Evolutionary conservation across 345 rosid species (phyloP).

Genomic region (Trapa bicornis): DNA sequence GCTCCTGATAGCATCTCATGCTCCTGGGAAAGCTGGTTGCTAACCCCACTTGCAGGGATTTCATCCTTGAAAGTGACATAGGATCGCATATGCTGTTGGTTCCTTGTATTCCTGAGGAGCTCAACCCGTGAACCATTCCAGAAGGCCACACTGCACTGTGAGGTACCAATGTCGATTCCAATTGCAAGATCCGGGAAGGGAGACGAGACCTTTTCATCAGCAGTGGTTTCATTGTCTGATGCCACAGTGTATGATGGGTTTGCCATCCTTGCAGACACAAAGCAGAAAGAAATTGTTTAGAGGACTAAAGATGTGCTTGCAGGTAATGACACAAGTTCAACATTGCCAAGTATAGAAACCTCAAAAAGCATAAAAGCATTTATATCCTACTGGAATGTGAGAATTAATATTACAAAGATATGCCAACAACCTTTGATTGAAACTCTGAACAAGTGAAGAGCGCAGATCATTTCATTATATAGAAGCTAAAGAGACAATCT

Average conservation of each 20-base stretch:
- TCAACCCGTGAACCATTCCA: slow-evolving; percentile 85
- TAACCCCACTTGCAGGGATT: slow-evolving; percentile 64
- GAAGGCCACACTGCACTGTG: slow-evolving; percentile 67
- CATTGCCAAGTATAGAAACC: neutral
- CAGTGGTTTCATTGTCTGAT: slow-evolving; percentile 69
- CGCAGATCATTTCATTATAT: neutral
- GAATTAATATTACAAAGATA: neutral
- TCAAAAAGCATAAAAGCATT: neutral
- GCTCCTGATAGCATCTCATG: slow-evolving; percentile 70
- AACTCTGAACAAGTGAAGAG: neutral
- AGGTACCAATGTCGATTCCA: slow-evolving; percentile 85
- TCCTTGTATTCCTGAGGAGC: slow-evolving; percentile 58
- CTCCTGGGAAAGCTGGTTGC: slow-evolving; percentile 57
- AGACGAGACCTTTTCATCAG: slow-evolving; percentile 56
- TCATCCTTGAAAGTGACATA: slow-evolving; percentile 76
- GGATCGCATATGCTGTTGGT: slow-evolving; percentile 63
- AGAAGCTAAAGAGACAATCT: neutral
- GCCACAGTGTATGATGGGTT: slow-evolving; percentile 69
- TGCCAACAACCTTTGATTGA: neutral
- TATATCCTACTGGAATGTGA: neutral
- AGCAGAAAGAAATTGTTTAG: neutral
- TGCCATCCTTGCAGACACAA: slow-evolving; percentile 49
- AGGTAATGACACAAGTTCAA: neutral
- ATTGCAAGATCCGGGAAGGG: slow-evolving; percentile 62
- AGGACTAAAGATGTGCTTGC: neutral